phyloP scores from a whole-genome alignment of 805 yeast genomes.

The Pichia manshurica region DNA sequence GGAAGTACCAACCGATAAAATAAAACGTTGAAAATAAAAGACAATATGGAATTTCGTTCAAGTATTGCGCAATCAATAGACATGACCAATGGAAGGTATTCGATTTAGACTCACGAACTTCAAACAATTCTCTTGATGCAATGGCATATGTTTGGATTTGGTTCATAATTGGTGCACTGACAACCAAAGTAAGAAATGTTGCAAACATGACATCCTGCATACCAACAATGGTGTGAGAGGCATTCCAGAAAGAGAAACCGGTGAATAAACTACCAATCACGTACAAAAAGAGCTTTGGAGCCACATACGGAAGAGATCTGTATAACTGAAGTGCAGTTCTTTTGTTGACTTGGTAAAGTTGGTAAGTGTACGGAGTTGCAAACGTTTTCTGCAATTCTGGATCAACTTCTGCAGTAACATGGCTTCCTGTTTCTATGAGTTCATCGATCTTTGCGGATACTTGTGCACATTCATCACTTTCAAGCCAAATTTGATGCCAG shows the following conservation, averaged over 20 bases:
- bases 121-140: slow-evolving; percentile 54
- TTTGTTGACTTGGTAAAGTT: slow-evolving; percentile 30
- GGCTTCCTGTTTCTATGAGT: slow-evolving; percentile 19
- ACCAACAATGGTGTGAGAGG: slow-evolving; percentile 46
- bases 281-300: slow-evolving; percentile 40
- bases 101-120: slow-evolving; percentile 64
- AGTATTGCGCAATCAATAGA: slow-evolving; percentile 46
- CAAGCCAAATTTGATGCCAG: slow-evolving; percentile 60
- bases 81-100: slow-evolving; percentile 71
- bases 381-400: slow-evolving; percentile 22
- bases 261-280: slow-evolving; percentile 39
- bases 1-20: slow-evolving; percentile 35
- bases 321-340: slow-evolving; percentile 40
- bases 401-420: slow-evolving; percentile 13
- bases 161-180: slow-evolving; percentile 54
- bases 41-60: slow-evolving; percentile 59
- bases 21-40: slow-evolving; percentile 44
- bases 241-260: slow-evolving; percentile 59
- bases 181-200: slow-evolving; percentile 47
- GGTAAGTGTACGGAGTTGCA: slow-evolving; percentile 43
- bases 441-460: slow-evolving; percentile 29
- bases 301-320: slow-evolving; percentile 44
- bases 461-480: slow-evolving; percentile 24
- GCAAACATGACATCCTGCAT: slow-evolving; percentile 55
- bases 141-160: slow-evolving; percentile 60